Percentiles rank a stretch among this genome's conserved stretches.
Conservation (phyloP, 768 basidiomycete genomes). For the Strobilomyces echinocephalus region DNA sequence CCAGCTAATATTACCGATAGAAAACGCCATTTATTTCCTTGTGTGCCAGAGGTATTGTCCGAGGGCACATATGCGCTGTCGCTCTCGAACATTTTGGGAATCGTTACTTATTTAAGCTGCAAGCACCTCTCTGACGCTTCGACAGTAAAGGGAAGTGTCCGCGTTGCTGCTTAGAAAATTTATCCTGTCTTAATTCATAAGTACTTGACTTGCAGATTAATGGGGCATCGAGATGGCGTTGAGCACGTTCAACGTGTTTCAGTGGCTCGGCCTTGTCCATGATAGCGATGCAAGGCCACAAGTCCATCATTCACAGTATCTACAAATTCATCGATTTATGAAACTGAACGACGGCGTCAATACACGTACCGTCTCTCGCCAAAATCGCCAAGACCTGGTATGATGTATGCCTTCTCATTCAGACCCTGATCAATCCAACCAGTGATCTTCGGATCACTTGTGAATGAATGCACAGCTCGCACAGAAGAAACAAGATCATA, state of each 20-base stretch:
- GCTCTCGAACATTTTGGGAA: too few relatives aligned
- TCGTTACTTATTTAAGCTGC: too few relatives aligned
- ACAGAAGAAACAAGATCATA: constrained; percentile 35
- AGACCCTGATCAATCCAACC: constrained; percentile 94
- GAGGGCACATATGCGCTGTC: too few relatives aligned
- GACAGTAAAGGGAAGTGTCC: too few relatives aligned
- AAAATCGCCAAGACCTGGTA: constrained; percentile 96
- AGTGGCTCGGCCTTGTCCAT: too few relatives aligned
- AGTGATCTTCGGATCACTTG: constrained; percentile 57
- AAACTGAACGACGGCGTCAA: background rate
- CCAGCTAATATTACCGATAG: too few relatives aligned
- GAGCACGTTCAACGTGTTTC: background rate
- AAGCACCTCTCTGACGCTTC: too few relatives aligned
- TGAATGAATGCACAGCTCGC: constrained; percentile 1
- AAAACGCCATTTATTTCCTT: too few relatives aligned
- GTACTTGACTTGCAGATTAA: background rate
- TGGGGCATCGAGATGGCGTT: background rate
- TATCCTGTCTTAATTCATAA: background rate
- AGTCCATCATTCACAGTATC: constrained; percentile 21
- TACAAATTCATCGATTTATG: background rate
- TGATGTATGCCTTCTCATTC: constrained; percentile 86
- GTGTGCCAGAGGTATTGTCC: too few relatives aligned
- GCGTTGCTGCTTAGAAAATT: too few relatives aligned
- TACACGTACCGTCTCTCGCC: constrained; percentile 72
- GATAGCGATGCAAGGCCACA: too few relatives aligned